These are phyloP conservation scores for Phytophthora fragariae DNA, from an alignment of 352 stramenopile species.

Conservation along the genomic window DNA sequence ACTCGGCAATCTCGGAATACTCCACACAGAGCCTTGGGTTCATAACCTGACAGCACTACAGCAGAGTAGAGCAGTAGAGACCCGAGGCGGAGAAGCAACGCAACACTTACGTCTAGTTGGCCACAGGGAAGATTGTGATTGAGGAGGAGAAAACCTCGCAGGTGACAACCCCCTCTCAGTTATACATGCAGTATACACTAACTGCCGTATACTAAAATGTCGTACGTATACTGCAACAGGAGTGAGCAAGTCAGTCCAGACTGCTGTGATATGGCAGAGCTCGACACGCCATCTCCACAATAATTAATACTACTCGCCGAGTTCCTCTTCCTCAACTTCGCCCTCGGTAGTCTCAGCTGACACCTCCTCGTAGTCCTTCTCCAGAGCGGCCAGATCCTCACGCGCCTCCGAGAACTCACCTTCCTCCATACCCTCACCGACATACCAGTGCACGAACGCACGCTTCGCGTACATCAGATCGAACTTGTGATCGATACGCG, in stretches of 20 bases:
- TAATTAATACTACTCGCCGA: slow-evolving; percentile 61
- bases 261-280: too few relatives aligned
- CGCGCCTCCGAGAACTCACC: slow-evolving; percentile 99
- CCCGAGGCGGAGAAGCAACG: background rate
- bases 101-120: too few relatives aligned
- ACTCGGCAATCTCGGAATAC: background rate
- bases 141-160: too few relatives aligned
- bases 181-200: too few relatives aligned
- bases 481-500: slow-evolving; percentile 99
- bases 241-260: too few relatives aligned
- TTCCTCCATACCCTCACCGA: slow-evolving; percentile 99
- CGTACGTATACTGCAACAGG: too few relatives aligned
- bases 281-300: too few relatives aligned
- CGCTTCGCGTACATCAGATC: slow-evolving; percentile 99
- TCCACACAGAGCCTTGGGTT: background rate
- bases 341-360: slow-evolving; percentile 97
- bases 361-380: slow-evolving; percentile 99
- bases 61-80: background rate
- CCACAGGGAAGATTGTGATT: too few relatives aligned
- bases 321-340: slow-evolving; percentile 94
- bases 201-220: too few relatives aligned
- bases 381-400: slow-evolving; percentile 86
- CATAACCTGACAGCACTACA: background rate
- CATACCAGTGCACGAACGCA: slow-evolving; percentile 99
- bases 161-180: too few relatives aligned